A percentile compares a stretch with the other conserved stretches of the same genome.
Conservation (phyloP, 2,329 filamentous ascomycete species). For the Endocalyx cinctus region DNA sequence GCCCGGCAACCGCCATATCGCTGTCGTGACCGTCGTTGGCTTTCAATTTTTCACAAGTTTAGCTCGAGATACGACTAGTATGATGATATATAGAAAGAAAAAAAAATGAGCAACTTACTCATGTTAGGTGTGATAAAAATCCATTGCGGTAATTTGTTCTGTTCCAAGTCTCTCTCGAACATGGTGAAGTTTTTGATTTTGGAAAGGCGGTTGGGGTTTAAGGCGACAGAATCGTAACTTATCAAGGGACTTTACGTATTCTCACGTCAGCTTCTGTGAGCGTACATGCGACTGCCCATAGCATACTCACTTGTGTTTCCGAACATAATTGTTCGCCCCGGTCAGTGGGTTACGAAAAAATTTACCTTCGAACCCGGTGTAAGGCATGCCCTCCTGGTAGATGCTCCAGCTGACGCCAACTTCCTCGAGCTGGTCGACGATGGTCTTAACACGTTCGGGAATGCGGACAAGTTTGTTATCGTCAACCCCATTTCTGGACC, state of each 20-base stretch:
- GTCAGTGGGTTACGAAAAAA: constrained; percentile 51
- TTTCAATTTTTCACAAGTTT: background rate
- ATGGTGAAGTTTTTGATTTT: constrained; percentile 28
- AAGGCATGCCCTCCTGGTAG: constrained; percentile 52
- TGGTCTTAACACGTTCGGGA: constrained; percentile 37
- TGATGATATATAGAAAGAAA: background rate
- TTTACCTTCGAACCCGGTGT: constrained; percentile 42
- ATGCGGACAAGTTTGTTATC: constrained; percentile 47
- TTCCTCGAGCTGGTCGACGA: constrained; percentile 45
- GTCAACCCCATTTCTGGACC: constrained; percentile 51
- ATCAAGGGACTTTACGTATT: constrained; percentile 21
- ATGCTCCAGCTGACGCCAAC: constrained; percentile 44
- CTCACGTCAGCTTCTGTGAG: no score
- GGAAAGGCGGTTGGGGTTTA: constrained; percentile 21
- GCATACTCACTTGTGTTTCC: constrained; percentile 54
- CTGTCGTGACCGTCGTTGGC: constrained; percentile 25
- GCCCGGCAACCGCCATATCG: constrained; percentile 21
- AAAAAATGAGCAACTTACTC: constrained; percentile 20
- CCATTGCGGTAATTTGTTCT: constrained; percentile 24
- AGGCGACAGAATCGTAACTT: constrained; percentile 26
- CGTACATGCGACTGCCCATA: background rate
- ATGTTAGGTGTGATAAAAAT: constrained; percentile 44
- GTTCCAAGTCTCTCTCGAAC: constrained; percentile 22
- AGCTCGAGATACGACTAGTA: no score
- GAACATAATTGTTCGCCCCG: constrained; percentile 56